Base-by-base conservation (phyloP, 116 monocot genomes). In the Papilionanthe hybrid region DNA sequence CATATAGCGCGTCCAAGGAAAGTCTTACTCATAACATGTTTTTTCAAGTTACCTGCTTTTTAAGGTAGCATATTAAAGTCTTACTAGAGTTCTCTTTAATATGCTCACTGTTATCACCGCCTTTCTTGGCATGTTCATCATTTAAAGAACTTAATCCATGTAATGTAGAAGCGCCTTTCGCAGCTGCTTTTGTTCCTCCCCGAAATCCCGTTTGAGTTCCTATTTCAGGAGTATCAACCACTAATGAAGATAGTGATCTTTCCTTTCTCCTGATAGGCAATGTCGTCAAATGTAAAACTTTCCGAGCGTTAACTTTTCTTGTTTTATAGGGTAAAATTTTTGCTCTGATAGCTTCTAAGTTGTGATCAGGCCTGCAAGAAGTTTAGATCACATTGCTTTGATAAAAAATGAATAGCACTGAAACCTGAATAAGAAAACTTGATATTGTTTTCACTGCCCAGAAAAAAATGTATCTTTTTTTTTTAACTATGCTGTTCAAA, bases 161-260 rank as follows among this genome's bases (percentile, higher is more conserved):
- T 71, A 89, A 75, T 41, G 66, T 56, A 20, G 83, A 65, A 79
- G 79, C 79, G 81, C 86, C 90, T 84, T 92, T 89, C 58, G 87
- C 76, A 78, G 83, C 76, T 47, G 78, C 73, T 86, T 91, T 93
- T 79, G 89, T 89, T 83, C 95, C 89, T 81, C 93, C 87, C 78
- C 91, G 91, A 82, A 90, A 84, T 32, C 86, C 77, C 78, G 78
- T 76, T 76, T 87, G 87, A 75, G 86, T 74, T 73, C 89, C 65
- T 73, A 99, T 83, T 77, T 86, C 80, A 90, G 99, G 91, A 85
- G 93, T 86, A 22, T 79, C 90, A n/a, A 93, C 93, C 30, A 93
- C 99, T 82, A 99, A 85, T 55, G 93, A 95, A 69, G 95, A 95
- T 60, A 99, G 87, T 43, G 95, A 99, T 80, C 91, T 93, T 79